phyloP scores from a whole-genome alignment of 2,329 filamentous ascomycete species.

The Xylaria sp. region DNA sequence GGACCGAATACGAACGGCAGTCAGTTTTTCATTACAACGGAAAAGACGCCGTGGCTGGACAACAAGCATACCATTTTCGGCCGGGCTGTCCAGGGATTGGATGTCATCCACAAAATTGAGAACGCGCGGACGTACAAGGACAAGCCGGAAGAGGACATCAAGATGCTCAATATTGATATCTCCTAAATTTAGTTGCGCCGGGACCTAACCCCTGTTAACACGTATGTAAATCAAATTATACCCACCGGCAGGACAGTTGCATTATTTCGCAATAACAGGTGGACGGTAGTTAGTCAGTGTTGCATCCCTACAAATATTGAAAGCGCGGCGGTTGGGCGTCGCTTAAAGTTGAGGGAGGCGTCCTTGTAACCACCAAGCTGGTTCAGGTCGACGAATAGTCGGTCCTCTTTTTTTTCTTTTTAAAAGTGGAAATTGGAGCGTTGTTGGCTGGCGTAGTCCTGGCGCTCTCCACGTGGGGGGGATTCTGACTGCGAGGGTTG shows the following conservation, averaged over 20 bases:
- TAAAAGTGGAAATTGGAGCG: slow-evolving; percentile 28
- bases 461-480: slow-evolving; percentile 34
- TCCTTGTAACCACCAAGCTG: slow-evolving; percentile 27
- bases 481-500: neutral
- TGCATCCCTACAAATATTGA: slow-evolving; percentile 11
- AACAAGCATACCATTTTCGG: slow-evolving; percentile 98
- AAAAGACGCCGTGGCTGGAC: slow-evolving; percentile 96
- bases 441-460: slow-evolving; percentile 21
- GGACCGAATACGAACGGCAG: slow-evolving; percentile 94
- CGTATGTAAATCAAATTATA: slow-evolving; percentile 25
- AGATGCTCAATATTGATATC: slow-evolving; percentile 88
- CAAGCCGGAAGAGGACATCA: slow-evolving; percentile 96
- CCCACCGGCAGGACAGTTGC: slow-evolving; percentile 7
- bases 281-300: slow-evolving; percentile 3
- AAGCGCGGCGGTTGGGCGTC: slow-evolving; percentile 20
- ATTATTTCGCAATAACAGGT: slow-evolving; percentile 22
- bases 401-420: slow-evolving; percentile 26
- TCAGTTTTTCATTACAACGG: slow-evolving; percentile 98
- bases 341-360: slow-evolving; percentile 27
- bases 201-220: slow-evolving; percentile 12
- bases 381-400: slow-evolving; percentile 24
- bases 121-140: slow-evolving; percentile 88
- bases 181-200: slow-evolving; percentile 51
- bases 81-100: slow-evolving; percentile 86
- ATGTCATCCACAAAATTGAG: slow-evolving; percentile 96